Conservation (phyloP, 2,329 filamentous ascomycete species). For the Fonsecaea erecta region DNA sequence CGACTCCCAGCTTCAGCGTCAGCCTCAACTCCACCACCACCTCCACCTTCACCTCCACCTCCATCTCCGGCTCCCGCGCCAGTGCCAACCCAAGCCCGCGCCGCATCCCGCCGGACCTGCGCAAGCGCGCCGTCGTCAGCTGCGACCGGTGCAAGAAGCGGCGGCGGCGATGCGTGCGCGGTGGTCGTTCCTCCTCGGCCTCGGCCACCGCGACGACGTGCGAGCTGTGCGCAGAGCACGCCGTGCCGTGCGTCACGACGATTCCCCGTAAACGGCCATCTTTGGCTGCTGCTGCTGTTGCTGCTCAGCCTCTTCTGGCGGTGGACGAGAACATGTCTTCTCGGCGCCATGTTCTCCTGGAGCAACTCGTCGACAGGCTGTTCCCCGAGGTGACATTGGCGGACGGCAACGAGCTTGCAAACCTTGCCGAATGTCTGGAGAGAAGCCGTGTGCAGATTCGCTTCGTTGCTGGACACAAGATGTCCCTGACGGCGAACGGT, state of each 20-base stretch:
- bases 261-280: neutral
- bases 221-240: neutral
- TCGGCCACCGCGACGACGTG: neutral
- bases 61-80: too few species aligned
- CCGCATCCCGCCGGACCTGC: neutral
- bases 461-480: neutral
- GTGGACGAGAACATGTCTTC: neutral
- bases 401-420: neutral
- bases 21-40: too few species aligned
- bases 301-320: neutral
- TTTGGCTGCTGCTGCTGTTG: neutral
- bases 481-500: neutral
- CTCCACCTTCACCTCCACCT: too few species aligned
- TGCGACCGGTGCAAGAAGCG: neutral
- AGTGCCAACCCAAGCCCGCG: neutral
- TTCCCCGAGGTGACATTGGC: neutral
- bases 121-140: neutral
- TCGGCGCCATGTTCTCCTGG: neutral
- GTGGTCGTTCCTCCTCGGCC: too few species aligned
- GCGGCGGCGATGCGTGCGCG: neutral
- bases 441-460: neutral
- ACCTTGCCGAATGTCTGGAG: neutral
- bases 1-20: neutral
- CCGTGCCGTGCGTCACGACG: neutral
- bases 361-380: neutral